These are phyloP conservation scores for Mortierella sp. DNA, from an alignment of 371 early-diverging fungal genomes.

Conservation along the genomic window DNA sequence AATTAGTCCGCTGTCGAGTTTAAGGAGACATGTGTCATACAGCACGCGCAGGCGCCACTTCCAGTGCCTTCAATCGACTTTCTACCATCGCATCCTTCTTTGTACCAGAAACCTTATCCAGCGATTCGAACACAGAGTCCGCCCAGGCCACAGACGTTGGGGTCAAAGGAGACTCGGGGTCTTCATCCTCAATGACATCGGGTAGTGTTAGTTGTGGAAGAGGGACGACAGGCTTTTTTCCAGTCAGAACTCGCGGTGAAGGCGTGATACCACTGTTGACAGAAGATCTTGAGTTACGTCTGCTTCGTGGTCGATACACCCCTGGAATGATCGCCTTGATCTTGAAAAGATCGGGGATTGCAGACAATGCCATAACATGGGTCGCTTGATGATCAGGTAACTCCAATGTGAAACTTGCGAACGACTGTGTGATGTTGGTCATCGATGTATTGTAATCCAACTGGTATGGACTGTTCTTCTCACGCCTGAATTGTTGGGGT, in stretches of 20 bases:
- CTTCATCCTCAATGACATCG: constrained; percentile 17
- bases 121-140: constrained; percentile 15
- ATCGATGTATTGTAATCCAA: constrained; percentile 34
- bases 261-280: constrained; percentile 15
- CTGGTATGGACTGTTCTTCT: constrained; percentile 46
- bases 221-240: constrained; percentile 9
- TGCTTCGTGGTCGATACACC: constrained; percentile 6
- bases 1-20: neutral
- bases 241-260: constrained; percentile 27
- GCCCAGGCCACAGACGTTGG: constrained; percentile 26
- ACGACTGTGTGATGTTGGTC: constrained; percentile 47
- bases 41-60: constrained; percentile 1
- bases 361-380: constrained; percentile 34
- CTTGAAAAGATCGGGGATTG: constrained; percentile 38
- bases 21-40: constrained; percentile 2
- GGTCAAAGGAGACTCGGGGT: constrained; percentile 17
- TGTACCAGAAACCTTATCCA: constrained; percentile 2
- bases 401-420: constrained; percentile 44
- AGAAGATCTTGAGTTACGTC: constrained; percentile 25
- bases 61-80: neutral
- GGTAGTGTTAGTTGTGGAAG: neutral
- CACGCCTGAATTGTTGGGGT: constrained; percentile 11
- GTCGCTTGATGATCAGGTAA: constrained; percentile 37
- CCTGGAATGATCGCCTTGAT: constrained; percentile 16
- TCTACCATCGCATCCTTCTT: neutral